Percentiles rank a stretch among this genome's conserved stretches.
Conservation (phyloP, 78 protist species). For the Dictyostelium brefeldianum region DNA sequence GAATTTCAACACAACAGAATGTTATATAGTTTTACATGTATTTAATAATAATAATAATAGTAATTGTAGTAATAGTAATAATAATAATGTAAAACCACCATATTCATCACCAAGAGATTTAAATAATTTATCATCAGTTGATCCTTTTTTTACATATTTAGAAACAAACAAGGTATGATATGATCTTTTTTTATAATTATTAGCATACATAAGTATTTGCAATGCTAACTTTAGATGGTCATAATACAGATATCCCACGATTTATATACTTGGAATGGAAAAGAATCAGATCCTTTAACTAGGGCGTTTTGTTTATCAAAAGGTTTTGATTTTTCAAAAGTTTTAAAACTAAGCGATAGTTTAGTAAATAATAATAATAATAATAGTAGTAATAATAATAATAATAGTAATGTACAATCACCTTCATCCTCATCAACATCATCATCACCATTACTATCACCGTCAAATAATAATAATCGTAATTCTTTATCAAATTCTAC, state of each 20-base stretch:
- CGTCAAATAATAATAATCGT: background rate
- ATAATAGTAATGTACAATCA: background rate
- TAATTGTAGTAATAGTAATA: constrained; percentile 9
- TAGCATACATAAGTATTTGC: too few species aligned
- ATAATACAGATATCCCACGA: constrained; percentile 48
- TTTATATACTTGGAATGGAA: constrained; percentile 75
- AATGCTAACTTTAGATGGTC: too few species aligned
- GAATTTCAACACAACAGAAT: constrained; percentile 32
- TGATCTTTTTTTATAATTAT: too few species aligned
- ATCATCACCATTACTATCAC: background rate
- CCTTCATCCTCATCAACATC: background rate
- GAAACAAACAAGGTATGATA: constrained; percentile 38
- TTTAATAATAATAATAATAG: constrained; percentile 24
- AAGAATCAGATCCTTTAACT: constrained; percentile 37
- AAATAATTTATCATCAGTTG: too few species aligned
- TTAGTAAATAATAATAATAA: background rate
- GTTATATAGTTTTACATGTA: constrained; percentile 71
- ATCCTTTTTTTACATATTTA: too few species aligned
- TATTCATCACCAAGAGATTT: too few species aligned
- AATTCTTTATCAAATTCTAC: background rate
- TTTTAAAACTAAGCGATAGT: constrained; percentile 11
- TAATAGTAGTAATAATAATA: background rate
- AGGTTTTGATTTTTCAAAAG: constrained; percentile 56
- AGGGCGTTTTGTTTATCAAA: constrained; percentile 66
- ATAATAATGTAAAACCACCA: background rate